These are phyloP conservation scores for Kockiozyma suomiensis DNA, from an alignment of 805 yeast genomes.

Conservation along the genomic window DNA sequence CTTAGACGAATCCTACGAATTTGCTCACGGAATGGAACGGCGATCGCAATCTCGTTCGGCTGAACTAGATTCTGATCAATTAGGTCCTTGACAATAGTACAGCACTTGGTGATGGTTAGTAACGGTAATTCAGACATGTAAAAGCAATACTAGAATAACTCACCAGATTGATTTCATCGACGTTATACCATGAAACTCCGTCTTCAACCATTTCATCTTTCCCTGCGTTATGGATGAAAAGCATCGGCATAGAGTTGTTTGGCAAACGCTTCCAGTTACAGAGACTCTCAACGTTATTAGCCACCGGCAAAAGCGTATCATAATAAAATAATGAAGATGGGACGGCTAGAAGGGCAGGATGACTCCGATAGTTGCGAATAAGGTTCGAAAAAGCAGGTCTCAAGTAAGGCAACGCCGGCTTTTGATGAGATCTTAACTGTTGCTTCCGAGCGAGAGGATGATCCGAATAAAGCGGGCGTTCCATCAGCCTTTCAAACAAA, in stretches of 20 bases:
- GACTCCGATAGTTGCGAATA: slow-evolving; percentile 31
- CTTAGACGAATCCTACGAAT: slow-evolving; percentile 19
- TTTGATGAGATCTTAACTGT: background rate
- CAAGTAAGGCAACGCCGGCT: slow-evolving; percentile 6
- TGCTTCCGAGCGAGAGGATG: slow-evolving; percentile 29
- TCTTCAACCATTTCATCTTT: slow-evolving; percentile 32
- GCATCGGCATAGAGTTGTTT: slow-evolving; percentile 21
- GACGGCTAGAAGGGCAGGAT: slow-evolving; percentile 29
- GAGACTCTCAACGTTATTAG: slow-evolving; percentile 17
- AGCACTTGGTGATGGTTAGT: slow-evolving; percentile 3
- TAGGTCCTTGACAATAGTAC: slow-evolving; percentile 12
- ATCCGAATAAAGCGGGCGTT: slow-evolving; percentile 17
- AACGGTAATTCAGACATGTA: no score
- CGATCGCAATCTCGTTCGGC: slow-evolving; percentile 27
- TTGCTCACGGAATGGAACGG: slow-evolving; percentile 32
- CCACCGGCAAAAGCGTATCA: slow-evolving; percentile 29
- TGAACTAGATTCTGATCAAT: slow-evolving; percentile 4
- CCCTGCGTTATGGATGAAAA: slow-evolving; percentile 23
- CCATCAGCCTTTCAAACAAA: slow-evolving; percentile 28
- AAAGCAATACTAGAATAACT: background rate
- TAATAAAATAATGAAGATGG: slow-evolving; percentile 31
- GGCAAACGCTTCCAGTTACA: slow-evolving; percentile 26
- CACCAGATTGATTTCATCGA: slow-evolving; percentile 16
- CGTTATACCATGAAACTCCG: slow-evolving; percentile 32
- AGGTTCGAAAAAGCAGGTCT: slow-evolving; percentile 30